These are phyloP conservation scores for Malus sieversii DNA, from an alignment of 306 rosid genomes.

Conservation along the genomic window DNA sequence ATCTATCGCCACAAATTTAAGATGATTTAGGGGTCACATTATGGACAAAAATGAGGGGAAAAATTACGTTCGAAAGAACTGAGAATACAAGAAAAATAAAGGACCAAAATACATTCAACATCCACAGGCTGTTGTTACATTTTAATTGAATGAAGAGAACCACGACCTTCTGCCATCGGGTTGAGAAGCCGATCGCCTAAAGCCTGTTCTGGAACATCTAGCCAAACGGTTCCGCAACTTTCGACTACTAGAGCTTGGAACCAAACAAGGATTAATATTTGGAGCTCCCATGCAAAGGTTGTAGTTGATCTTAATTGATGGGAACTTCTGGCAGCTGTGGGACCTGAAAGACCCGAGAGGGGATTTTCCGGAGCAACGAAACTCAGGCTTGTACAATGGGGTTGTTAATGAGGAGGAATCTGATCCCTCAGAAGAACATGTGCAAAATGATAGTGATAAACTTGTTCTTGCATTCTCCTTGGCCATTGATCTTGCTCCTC, in stretches of 20 bases:
- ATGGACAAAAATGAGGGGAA: background rate
- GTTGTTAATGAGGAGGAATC: slow-evolving; percentile 47
- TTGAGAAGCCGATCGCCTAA: slow-evolving; percentile 45
- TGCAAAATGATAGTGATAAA: slow-evolving; percentile 59
- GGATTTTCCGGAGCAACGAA: slow-evolving; percentile 29
- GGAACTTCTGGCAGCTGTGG: slow-evolving; percentile 57
- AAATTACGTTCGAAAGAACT: background rate
- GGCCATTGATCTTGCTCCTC: slow-evolving; percentile 28
- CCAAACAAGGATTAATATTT: slow-evolving; percentile 45
- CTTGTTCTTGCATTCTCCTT: slow-evolving; percentile 47
- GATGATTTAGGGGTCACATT: background rate
- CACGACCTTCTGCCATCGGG: slow-evolving; percentile 57
- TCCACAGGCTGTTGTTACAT: slow-evolving; percentile 48
- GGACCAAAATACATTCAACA: slow-evolving; percentile 26
- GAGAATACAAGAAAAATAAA: background rate
- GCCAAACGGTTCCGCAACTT: slow-evolving; percentile 35
- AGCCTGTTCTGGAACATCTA: slow-evolving; percentile 47
- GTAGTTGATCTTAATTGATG: slow-evolving; percentile 47
- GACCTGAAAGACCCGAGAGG: slow-evolving; percentile 45
- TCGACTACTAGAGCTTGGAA: slow-evolving; percentile 34
- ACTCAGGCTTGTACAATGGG: slow-evolving; percentile 48
- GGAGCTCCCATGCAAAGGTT: slow-evolving; percentile 55
- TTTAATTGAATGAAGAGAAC: slow-evolving; percentile 70
- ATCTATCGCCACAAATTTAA: background rate
- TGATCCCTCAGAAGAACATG: slow-evolving; percentile 46